A percentile compares a stretch with the other conserved stretches of the same genome.
phyloP scores from a whole-genome alignment of 148 eudicot species.

The Chenopodium quinoa region DNA sequence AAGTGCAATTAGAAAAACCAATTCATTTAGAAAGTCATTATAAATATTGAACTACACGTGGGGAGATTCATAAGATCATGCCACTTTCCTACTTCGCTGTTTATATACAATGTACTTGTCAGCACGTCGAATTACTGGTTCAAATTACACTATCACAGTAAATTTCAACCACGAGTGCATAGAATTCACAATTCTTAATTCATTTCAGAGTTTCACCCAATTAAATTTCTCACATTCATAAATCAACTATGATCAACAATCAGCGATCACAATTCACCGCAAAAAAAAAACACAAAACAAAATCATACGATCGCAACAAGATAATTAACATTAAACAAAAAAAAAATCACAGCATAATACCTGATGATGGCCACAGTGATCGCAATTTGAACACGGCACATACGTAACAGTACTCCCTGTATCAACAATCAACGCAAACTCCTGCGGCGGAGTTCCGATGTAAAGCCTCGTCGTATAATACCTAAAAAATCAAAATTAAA shows the following conservation, averaged over 20 bases:
- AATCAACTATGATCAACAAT: too few relatives aligned
- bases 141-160: neutral
- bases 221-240: neutral
- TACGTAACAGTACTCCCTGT: slow-evolving; percentile 96
- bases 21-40: neutral
- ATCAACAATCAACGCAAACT: slow-evolving; percentile 86
- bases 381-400: slow-evolving; percentile 89
- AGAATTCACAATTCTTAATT: too few relatives aligned
- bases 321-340: neutral
- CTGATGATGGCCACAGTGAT: slow-evolving; percentile 93
- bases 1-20: neutral
- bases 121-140: neutral
- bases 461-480: slow-evolving; percentile 81
- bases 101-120: neutral
- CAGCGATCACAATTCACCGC: too few relatives aligned
- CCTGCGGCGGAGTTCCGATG: slow-evolving; percentile 92
- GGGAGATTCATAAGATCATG: too few relatives aligned
- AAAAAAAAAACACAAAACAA: too few relatives aligned
- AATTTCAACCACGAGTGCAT: too few relatives aligned
- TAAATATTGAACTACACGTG: neutral
- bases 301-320: too few relatives aligned
- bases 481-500: slow-evolving; percentile 31
- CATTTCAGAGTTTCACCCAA: neutral
- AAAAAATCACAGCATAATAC: slow-evolving; percentile 30
- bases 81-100: too few relatives aligned